phyloP scores from a whole-genome alignment of 1,284 basidiomycete genomes.

The Austroboletus niveus region DNA sequence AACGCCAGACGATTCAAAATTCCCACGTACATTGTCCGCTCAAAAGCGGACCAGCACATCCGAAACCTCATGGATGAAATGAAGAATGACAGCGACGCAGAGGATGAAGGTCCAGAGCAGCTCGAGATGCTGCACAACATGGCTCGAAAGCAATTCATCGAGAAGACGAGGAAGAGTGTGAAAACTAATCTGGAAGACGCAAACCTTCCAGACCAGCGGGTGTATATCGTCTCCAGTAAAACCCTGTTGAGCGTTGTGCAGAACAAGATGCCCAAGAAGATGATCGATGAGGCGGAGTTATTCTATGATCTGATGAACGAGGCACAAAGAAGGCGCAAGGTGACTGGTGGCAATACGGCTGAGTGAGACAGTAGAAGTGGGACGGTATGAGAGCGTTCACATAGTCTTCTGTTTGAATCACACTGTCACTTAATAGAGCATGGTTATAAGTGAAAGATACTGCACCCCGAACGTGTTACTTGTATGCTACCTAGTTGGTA shows the following conservation, averaged over 20 bases:
- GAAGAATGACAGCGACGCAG: slow-evolving; percentile 25
- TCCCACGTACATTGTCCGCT: slow-evolving; percentile 37
- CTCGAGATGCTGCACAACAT: slow-evolving; percentile 13
- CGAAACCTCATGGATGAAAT: slow-evolving; percentile 31
- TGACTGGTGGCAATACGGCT: no score
- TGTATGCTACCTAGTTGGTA: no score
- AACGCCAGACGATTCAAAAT: slow-evolving; percentile 33
- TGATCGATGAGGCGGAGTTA: slow-evolving; percentile 34
- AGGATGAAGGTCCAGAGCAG: background rate
- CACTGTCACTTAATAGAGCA: no score
- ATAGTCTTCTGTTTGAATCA: no score
- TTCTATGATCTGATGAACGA: slow-evolving; percentile 27
- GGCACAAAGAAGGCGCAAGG: slow-evolving; percentile 10
- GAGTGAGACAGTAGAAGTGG: background rate
- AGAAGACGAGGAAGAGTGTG: slow-evolving; percentile 29
- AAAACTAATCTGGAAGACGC: slow-evolving; percentile 11
- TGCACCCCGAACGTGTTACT: no score
- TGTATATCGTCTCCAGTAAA: slow-evolving; percentile 33
- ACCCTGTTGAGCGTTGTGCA: slow-evolving; percentile 19
- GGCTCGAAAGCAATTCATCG: slow-evolving; percentile 23
- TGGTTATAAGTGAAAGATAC: no score
- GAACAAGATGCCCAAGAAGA: slow-evolving; percentile 22
- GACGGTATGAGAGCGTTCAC: no score
- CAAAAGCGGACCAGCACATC: slow-evolving; percentile 36
- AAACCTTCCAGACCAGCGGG: slow-evolving; percentile 27